Percentiles rank a stretch among this genome's conserved stretches.
Conservation (phyloP, 169 alveolate genomes). For the Plasmodium vinckei region DNA sequence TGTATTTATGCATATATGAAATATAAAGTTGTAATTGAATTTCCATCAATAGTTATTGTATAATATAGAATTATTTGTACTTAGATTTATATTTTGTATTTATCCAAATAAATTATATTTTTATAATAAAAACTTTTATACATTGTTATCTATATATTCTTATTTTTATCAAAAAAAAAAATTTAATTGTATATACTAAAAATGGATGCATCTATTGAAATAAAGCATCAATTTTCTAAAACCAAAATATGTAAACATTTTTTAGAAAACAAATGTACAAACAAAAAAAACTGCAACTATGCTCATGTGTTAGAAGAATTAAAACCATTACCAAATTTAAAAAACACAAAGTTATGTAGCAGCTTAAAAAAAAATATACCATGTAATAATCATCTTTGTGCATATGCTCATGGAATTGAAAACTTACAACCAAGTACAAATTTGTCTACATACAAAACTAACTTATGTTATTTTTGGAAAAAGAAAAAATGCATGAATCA, state of each 20-base stretch:
- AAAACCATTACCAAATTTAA: slow-evolving; percentile 63
- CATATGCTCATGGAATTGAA: slow-evolving; percentile 64
- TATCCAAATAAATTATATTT: no score
- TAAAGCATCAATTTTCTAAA: slow-evolving; percentile 51
- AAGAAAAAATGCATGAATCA: slow-evolving; percentile 73
- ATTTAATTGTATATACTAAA: neutral
- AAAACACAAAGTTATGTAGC: slow-evolving; percentile 53
- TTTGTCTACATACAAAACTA: slow-evolving; percentile 60
- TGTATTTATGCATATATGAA: no score
- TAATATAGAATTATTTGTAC: no score
- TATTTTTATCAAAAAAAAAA: no score
- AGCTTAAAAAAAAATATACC: slow-evolving; percentile 45
- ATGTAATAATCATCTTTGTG: slow-evolving; percentile 49
- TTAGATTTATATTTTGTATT: no score
- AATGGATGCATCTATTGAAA: slow-evolving; percentile 38
- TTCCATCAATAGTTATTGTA: no score
- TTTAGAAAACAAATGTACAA: slow-evolving; percentile 37
- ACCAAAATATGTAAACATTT: slow-evolving; percentile 65
- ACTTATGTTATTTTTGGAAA: slow-evolving; percentile 64
- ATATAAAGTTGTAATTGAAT: no score
- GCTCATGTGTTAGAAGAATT: slow-evolving; percentile 67
- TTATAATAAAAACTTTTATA: no score
- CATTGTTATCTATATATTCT: no score
- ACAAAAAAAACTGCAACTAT: slow-evolving; percentile 47
- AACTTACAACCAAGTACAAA: slow-evolving; percentile 61